Conservation (phyloP, 2,329 filamentous ascomycete species). For the Emmonsiellopsis sp. region DNA sequence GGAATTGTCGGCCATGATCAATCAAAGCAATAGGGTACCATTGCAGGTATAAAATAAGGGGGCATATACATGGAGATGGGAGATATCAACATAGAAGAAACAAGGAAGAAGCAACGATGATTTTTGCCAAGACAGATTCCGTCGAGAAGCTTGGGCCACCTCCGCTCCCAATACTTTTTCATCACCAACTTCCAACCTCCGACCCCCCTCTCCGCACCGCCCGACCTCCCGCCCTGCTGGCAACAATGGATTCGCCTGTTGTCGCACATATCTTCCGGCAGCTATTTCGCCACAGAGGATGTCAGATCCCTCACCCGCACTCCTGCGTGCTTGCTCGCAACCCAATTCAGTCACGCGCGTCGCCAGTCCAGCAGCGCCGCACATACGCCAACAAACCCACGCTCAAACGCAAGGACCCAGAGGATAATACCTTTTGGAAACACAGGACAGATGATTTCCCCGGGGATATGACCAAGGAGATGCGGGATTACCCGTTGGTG, state of each 20-base stretch:
- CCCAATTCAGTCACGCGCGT: conserved; percentile 1
- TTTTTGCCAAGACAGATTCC: conserved; percentile 2
- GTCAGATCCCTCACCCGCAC: conserved; percentile 43
- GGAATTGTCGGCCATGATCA: conserved; percentile 24
- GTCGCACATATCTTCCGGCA: conserved; percentile 72
- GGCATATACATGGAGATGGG: neutral
- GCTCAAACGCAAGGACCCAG: conserved; percentile 22
- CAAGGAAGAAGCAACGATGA: neutral
- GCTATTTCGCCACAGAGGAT: conserved; percentile 67
- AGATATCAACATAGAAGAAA: neutral
- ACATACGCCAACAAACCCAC: conserved; percentile 28
- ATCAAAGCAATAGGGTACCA: neutral
- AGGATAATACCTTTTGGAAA: conserved; percentile 70
- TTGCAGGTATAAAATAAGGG: neutral
- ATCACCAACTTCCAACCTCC: conserved; percentile 8
- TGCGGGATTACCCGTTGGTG: conserved; percentile 71
- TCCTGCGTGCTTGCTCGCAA: conserved; percentile 16
- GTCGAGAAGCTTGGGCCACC: conserved; percentile 18
- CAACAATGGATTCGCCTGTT: conserved; percentile 68
- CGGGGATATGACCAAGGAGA: conserved; percentile 69
- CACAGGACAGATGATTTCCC: conserved; percentile 69
- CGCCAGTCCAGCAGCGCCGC: conserved; percentile 23
- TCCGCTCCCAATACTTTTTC: conserved; percentile 7
- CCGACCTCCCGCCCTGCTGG: conserved; percentile 7
- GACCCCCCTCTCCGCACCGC: conserved; percentile 13